Base-by-base conservation (phyloP, 192 early-diverging fungal genomes). In the Backusella macrospora region DNA sequence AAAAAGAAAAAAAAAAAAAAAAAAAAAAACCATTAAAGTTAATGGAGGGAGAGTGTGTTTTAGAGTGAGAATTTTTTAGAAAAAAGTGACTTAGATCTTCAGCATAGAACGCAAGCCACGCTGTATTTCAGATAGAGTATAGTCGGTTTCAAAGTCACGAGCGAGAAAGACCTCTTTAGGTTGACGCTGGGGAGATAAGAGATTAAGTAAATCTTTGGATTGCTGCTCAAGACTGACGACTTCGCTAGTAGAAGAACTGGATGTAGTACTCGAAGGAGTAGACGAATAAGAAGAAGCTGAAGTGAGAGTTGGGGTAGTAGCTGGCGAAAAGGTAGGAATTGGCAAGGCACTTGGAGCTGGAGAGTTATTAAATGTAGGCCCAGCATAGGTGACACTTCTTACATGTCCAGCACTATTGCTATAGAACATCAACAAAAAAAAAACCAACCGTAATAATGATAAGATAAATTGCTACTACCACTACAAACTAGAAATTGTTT, bases 301-400 rank as follows among this genome's bases (percentile, higher is more conserved):
- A 72, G 34, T 26, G 75, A 69, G 2, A 66, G 73, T n/a, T 76
- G 76, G 23, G 13, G 80, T 74, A 21, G 62, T 62, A 16, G 75
- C 73, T 70, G 65, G 73, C 72, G 73, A 77, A 73, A 84, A 84
- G 52, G 84, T 71, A 29, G 86, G 87, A 49, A 88, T 81, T 10
- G 87, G 87, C 42, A 88, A 68, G 4, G 82, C 75, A 65, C 82
- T 82, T 15, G 87, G 84, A 26, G 85, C 82, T 72, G 87, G 87
- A 15, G 87, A 76, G 63, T 88, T 88, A 49, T 85, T 82, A 75
- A 88, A 88, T 15, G 84, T 84, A 23, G 87, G 85, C 48, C 87
- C 87, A 37, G 87, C 87, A 68, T 86, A 88, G 29, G 83, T 72
- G 15, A 10, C 38, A 34, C 62, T 72, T 21, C 62, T 43, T 14